These are phyloP conservation scores for Rutstroemia sp. DNA, from an alignment of 2,329 filamentous ascomycete genomes.

Conservation along the genomic window DNA sequence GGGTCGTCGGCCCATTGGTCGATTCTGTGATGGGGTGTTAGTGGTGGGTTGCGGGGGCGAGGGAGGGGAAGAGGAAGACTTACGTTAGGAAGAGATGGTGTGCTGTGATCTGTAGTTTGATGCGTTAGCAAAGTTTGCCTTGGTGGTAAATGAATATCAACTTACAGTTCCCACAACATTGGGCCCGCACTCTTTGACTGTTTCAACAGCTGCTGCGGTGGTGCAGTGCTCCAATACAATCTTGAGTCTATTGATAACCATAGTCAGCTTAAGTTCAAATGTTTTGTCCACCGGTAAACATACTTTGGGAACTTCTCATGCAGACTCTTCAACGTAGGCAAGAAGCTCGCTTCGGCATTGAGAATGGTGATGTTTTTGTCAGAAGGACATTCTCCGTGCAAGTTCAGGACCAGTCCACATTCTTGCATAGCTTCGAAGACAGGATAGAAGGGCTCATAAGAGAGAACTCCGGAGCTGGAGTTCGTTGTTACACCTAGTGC, in stretches of 20 bases:
- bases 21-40: slow-evolving; percentile 9
- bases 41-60: slow-evolving; percentile 31
- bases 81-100: not conserved
- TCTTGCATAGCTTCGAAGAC: slow-evolving; percentile 83
- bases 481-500: slow-evolving; percentile 56
- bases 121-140: not conserved
- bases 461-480: slow-evolving; percentile 61
- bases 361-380: slow-evolving; percentile 20
- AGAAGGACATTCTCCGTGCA: slow-evolving; percentile 71
- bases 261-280: not conserved
- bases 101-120: not conserved
- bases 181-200: slow-evolving; percentile 67
- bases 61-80: not conserved
- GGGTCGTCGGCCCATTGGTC: slow-evolving; percentile 10
- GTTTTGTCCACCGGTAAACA: not conserved
- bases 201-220: slow-evolving; percentile 69
- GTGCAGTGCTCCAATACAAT: slow-evolving; percentile 80
- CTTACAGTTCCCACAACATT: slow-evolving; percentile 46
- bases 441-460: slow-evolving; percentile 61
- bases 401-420: slow-evolving; percentile 73
- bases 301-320: slow-evolving; percentile 62
- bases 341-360: slow-evolving; percentile 59
- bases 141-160: not conserved
- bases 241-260: slow-evolving; percentile 36
- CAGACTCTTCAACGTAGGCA: slow-evolving; percentile 68